Base-by-base conservation (phyloP, 139 green algal species). In the Chlamydomonas sphaeroides region DNA sequence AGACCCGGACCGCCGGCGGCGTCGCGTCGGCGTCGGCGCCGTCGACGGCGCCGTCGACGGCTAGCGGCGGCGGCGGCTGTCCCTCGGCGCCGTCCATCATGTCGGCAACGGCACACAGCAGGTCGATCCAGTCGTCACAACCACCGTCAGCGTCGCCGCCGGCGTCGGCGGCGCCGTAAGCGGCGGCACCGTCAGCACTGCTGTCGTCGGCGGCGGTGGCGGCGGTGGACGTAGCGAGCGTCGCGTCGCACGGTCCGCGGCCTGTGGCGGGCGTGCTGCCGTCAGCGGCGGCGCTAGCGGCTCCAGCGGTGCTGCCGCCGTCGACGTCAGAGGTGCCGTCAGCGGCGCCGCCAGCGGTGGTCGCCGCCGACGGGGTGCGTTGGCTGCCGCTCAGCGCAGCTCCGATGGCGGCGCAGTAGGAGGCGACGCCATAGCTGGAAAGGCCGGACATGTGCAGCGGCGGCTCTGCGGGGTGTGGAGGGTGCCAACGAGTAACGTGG, bases 91-190 rank as follows among this genome's bases (percentile, higher is more conserved):
- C 69, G 0, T 77, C 69, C 11, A 77, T n/a, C 48, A 77, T 33
- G n/a, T 77, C 69, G 11, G 69, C 69, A 2, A 77, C 69, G 33
- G 48, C 33, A 48, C 69, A 77, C 23, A 77, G 69, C 69, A 77
- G n/a, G n/a, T 77, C 45, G 30, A 77, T 77, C 69, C 69, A 77
- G 49, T 65, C 69, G 49, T 77, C 69, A 3, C 28, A 26, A 18
- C 18, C 68, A 8, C 26, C 5, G 28, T 3, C 26, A 0, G 25
- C 25, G 41, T n/a, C 67, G n/a, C n/a, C n/a, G n/a, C n/a, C n/a
- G n/a, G n/a, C n/a, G n/a, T n/a, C n/a, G n/a, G n/a, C 30, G 67
- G 8, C 36, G 32, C 6, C 25, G 65, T 30, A 32, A 30, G 35
- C 17, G 35, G 11, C 17, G 35, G 15, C 23, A 11, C 36, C 41